These are phyloP conservation scores for Fomitopsis pinicola DNA, from an alignment of 1,284 basidiomycete genomes.

Conservation along the genomic window DNA sequence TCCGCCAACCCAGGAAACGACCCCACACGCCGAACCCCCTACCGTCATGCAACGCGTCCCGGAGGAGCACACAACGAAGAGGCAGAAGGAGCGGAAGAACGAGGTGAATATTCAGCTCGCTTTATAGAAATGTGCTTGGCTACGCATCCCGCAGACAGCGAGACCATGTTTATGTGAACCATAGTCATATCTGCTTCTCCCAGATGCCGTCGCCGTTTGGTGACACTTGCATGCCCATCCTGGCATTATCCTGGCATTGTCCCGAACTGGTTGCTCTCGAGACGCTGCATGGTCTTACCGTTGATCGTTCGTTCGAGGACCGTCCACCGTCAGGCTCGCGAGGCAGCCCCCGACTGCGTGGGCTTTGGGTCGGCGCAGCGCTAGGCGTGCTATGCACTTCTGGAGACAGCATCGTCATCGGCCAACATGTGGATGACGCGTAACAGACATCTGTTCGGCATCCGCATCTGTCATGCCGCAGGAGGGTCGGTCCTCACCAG, in stretches of 20 bases:
- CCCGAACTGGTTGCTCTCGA: no score
- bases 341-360: background rate
- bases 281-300: no score
- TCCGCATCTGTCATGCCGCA: no score
- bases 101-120: conserved; percentile 41
- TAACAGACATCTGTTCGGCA: background rate
- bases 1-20: conserved; percentile 13
- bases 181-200: no score
- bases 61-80: conserved; percentile 31
- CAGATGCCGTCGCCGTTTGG: no score
- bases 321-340: no score
- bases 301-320: no score
- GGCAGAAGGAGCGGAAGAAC: conserved; percentile 48
- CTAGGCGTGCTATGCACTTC: background rate
- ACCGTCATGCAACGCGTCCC: conserved; percentile 15
- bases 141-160: no score
- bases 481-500: no score
- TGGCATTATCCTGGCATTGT: no score
- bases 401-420: background rate
- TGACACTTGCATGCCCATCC: no score
- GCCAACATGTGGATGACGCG: background rate
- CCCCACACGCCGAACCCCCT: conserved; percentile 9
- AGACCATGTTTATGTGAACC: no score
- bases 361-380: background rate
- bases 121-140: background rate